These are phyloP conservation scores for Cyclotella atomus DNA, from an alignment of 108 stramenopile genomes.

Conservation along the genomic window DNA sequence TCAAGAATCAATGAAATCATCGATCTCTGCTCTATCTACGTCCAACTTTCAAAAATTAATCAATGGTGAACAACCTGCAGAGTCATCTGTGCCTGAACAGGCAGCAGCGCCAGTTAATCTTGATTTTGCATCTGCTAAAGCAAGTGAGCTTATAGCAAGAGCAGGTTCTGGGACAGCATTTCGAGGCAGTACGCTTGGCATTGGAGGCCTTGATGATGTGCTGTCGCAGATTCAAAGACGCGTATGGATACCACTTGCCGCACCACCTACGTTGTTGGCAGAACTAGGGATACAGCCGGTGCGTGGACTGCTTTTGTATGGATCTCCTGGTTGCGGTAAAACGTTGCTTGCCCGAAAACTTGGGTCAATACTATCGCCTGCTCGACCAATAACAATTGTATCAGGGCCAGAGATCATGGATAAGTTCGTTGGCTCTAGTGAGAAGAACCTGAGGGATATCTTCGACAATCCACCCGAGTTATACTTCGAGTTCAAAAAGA, in stretches of 20 bases:
- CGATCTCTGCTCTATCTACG: slow-evolving; percentile 11
- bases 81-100: not conserved
- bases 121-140: slow-evolving; percentile 48
- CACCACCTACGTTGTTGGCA: slow-evolving; percentile 72
- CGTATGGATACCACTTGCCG: slow-evolving; percentile 86
- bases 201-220: slow-evolving; percentile 88
- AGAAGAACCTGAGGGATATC: slow-evolving; percentile 80
- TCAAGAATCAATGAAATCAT: slow-evolving; percentile 45
- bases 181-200: slow-evolving; percentile 68
- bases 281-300: slow-evolving; percentile 86
- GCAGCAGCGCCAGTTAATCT: not conserved
- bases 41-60: slow-evolving; percentile 4
- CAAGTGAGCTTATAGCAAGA: slow-evolving; percentile 73
- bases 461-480: slow-evolving; percentile 87
- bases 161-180: slow-evolving; percentile 78
- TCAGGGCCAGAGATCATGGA: slow-evolving; percentile 88
- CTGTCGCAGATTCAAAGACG: slow-evolving; percentile 75
- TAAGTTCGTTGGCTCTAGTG: slow-evolving; percentile 88
- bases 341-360: slow-evolving; percentile 76
- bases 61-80: not conserved
- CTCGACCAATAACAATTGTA: slow-evolving; percentile 84
- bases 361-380: slow-evolving; percentile 74
- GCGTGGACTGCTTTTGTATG: slow-evolving; percentile 80
- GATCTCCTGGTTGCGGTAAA: slow-evolving; percentile 79
- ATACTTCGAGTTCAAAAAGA: slow-evolving; percentile 62